Percentiles rank a stretch among this genome's conserved stretches.
Evolutionary conservation across 129 eudicot genomes (phyloP).

Genomic region (Arctium minus): DNA sequence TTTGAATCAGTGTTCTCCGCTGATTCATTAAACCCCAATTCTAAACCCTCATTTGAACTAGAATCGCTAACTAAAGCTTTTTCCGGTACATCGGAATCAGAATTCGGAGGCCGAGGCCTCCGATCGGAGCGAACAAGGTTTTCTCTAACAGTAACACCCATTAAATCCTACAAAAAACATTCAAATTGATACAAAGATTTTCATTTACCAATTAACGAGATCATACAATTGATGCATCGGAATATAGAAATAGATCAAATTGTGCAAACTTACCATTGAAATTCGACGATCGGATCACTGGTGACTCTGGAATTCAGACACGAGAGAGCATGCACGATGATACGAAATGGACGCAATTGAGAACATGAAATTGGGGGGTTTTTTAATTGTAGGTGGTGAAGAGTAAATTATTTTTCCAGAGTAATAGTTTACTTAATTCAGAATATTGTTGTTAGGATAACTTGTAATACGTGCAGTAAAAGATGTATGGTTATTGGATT

Average conservation of each 20-base stretch:
- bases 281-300: background rate
- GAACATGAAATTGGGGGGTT: background rate
- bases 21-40: constrained; percentile 26
- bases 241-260: background rate
- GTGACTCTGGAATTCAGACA: background rate
- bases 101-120: constrained; percentile 33
- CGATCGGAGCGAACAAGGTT: constrained; percentile 52
- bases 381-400: background rate
- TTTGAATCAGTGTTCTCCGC: constrained; percentile 24
- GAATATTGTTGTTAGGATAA: background rate
- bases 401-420: background rate
- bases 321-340: background rate
- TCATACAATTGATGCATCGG: background rate
- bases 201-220: background rate
- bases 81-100: constrained; percentile 23
- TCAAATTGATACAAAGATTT: background rate
- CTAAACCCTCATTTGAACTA: constrained; percentile 27
- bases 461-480: background rate
- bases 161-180: constrained; percentile 11
- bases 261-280: background rate
- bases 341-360: background rate
- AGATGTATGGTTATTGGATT: background rate
- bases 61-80: constrained; percentile 13
- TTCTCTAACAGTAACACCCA: constrained; percentile 60
- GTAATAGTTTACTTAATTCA: background rate